Conservation (phyloP, 2,329 filamentous ascomycete species). For the Cercospora citrullina region DNA sequence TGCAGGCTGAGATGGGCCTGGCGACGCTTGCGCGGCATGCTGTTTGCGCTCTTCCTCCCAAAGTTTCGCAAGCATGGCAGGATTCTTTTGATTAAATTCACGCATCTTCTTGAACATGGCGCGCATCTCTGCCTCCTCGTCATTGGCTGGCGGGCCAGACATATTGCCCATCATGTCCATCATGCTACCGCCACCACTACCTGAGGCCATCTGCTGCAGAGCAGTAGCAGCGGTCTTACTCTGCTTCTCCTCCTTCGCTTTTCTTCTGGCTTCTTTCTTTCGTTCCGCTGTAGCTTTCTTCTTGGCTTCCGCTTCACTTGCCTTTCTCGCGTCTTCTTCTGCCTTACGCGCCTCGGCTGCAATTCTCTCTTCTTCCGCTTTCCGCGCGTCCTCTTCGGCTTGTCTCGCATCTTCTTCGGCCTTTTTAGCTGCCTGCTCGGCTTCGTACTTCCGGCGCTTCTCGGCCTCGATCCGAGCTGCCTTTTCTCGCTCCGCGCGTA, state of each 20-base stretch:
- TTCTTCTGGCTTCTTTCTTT: slow-evolving; percentile 37
- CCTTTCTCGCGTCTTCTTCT: slow-evolving; percentile 28
- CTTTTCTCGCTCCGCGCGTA: slow-evolving; percentile 52
- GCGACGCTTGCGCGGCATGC: slow-evolving; percentile 17
- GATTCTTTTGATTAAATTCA: slow-evolving; percentile 57
- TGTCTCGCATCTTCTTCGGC: slow-evolving; percentile 38
- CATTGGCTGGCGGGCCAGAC: slow-evolving; percentile 33
- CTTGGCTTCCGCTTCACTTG: slow-evolving; percentile 28
- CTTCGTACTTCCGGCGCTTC: slow-evolving; percentile 33
- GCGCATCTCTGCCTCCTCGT: slow-evolving; percentile 54
- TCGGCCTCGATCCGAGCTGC: slow-evolving; percentile 40
- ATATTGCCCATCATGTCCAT: slow-evolving; percentile 23
- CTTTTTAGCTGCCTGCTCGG: slow-evolving; percentile 38
- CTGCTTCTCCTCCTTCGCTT: slow-evolving; percentile 34
- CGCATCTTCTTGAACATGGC: slow-evolving; percentile 60
- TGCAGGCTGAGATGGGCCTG: slow-evolving; percentile 13
- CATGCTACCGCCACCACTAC: slow-evolving; percentile 12
- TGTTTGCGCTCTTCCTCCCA: slow-evolving; percentile 55
- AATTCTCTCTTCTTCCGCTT: slow-evolving; percentile 32
- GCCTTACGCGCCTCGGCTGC: slow-evolving; percentile 30
- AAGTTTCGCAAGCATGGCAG: slow-evolving; percentile 54
- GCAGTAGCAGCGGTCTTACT: slow-evolving; percentile 35
- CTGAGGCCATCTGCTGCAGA: slow-evolving; percentile 29
- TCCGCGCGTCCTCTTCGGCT: slow-evolving; percentile 32
- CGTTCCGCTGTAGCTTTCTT: slow-evolving; percentile 31